A percentile compares a stretch with the other conserved stretches of the same genome.
Evolutionary conservation across 164 flowering plant genomes (phyloP).

Genomic region (Taxillus chinensis): DNA sequence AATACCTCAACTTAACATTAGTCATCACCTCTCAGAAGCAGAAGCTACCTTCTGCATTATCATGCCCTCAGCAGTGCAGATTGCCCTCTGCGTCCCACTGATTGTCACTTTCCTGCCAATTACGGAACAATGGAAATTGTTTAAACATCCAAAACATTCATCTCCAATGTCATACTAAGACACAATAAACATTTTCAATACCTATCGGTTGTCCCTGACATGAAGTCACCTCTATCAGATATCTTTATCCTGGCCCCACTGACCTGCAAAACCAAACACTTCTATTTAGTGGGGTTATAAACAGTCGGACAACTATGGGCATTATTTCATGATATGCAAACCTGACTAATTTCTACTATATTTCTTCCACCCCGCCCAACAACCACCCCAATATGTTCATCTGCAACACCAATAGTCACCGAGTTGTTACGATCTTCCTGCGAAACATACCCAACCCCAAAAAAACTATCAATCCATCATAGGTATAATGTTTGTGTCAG

Average conservation of each 20-base stretch:
- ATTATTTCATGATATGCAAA: slow-evolving; percentile 9
- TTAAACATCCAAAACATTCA: not conserved
- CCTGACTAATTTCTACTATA: slow-evolving; percentile 86
- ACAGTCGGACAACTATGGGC: not conserved
- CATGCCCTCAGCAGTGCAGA: slow-evolving; percentile 73
- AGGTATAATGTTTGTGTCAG: not conserved
- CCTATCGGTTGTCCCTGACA: slow-evolving; percentile 89
- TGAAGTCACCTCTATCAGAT: slow-evolving; percentile 93
- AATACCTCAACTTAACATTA: no score
- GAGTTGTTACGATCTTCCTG: slow-evolving; percentile 70
- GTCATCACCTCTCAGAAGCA: slow-evolving; percentile 45
- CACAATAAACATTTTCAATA: slow-evolving; percentile 9
- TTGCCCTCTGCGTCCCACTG: slow-evolving; percentile 82
- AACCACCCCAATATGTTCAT: slow-evolving; percentile 86
- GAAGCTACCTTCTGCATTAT: slow-evolving; percentile 72
- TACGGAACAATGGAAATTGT: not conserved
- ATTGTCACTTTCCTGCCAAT: slow-evolving; percentile 89
- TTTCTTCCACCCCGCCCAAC: slow-evolving; percentile 95
- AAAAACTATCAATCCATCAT: slow-evolving; percentile 1
- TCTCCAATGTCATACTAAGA: not conserved
- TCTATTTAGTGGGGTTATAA: slow-evolving; percentile 1
- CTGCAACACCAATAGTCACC: slow-evolving; percentile 79
- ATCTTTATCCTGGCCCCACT: slow-evolving; percentile 95
- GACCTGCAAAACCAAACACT: slow-evolving; percentile 35
- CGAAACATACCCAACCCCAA: slow-evolving; percentile 3